Evolutionary conservation across 208 protist genomes (phyloP).

Genomic region (Angomonas ambiguus): DNA sequence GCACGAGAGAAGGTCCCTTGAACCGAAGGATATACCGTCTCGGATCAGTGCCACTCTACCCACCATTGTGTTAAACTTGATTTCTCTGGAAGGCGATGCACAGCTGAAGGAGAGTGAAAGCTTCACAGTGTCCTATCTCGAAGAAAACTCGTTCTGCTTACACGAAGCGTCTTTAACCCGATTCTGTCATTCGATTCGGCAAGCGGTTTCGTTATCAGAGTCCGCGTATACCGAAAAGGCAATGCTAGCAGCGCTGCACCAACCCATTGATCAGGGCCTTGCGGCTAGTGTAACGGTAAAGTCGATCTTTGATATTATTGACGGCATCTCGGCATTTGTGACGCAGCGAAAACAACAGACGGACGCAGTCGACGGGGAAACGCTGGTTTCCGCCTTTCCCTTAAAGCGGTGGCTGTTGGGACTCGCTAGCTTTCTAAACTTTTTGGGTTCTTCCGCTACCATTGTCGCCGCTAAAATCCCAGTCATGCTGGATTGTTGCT

Average conservation of each 20-base stretch:
- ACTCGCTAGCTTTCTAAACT: conserved; percentile 51
- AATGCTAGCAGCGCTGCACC: not conserved
- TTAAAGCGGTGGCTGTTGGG: conserved; percentile 64
- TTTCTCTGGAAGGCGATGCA: conserved; percentile 64
- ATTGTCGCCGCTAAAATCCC: conserved; percentile 78
- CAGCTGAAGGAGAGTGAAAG: conserved; percentile 15
- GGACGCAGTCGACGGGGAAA: not conserved
- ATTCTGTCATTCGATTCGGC: conserved; percentile 26
- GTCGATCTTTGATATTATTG: conserved; percentile 21
- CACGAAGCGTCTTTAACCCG: conserved; percentile 5
- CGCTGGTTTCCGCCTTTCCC: not conserved
- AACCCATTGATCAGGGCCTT: not conserved
- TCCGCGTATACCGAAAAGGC: conserved; percentile 10
- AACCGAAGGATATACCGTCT: conserved; percentile 18
- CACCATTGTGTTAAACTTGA: conserved; percentile 45
- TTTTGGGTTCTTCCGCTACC: conserved; percentile 61
- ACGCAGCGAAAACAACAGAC: not conserved
- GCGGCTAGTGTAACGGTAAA: conserved; percentile 9
- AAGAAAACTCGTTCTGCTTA: conserved; percentile 5
- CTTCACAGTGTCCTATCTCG: not conserved
- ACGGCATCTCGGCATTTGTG: conserved; percentile 13
- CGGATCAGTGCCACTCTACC: conserved; percentile 22
- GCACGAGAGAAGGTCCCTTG: conserved; percentile 11
- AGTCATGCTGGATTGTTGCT: conserved; percentile 58
- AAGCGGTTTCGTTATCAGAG: conserved; percentile 27